Evolutionary conservation across 192 early-diverging fungal species (phyloP), one percentile per base, ranked within the genome.

Genomic region (Phycomyces nitens): DNA sequence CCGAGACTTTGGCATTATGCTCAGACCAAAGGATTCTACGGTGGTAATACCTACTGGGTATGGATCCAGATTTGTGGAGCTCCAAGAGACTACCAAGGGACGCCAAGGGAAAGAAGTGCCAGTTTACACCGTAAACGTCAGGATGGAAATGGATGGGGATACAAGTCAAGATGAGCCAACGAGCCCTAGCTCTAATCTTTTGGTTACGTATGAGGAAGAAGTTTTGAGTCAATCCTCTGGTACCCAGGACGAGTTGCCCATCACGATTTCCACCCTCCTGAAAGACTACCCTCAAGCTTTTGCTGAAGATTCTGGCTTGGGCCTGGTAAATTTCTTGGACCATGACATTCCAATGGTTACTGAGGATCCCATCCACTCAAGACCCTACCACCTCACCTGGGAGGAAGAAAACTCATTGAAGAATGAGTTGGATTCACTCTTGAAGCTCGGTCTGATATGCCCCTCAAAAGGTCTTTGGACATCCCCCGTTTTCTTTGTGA

Each of bases 401-500:
- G 56, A 41, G 5, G 56, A 57, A 57, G 38, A 57, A 39, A n/a
- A 40, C 3, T 5, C 6, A 1, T 41, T 57, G 3, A 39, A 57
- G 39, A 21, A 57, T 15, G 56, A 57, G 18, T 15, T 57, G 3
- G 5, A 7, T 5, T 2, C 0, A 1, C 18, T 57, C 4, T n/a
- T 57, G 16, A 5, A 39, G 20, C 15, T 57, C 3, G 38, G 56
- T 1, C 4, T 57, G 4, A 57, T 57, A 1, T 1, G 10, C 3
- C 56, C 56, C 8, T 18, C 7, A 7, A 2, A 14, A 7, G 47
- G 1, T 29, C 64, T 6, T n/a, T 41, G 8, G 51, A 65, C 69
- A 6, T 44, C 73, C 0, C 80, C 76, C 2, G 42, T 73, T 4
- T 53, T 83, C 5, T 58, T 82, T 29, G 75, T 79, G 0, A 34